A percentile compares a stretch with the other conserved stretches of the same genome.
Conservation (phyloP, 176 grass and related monocot species). For the Oryza punctata region DNA sequence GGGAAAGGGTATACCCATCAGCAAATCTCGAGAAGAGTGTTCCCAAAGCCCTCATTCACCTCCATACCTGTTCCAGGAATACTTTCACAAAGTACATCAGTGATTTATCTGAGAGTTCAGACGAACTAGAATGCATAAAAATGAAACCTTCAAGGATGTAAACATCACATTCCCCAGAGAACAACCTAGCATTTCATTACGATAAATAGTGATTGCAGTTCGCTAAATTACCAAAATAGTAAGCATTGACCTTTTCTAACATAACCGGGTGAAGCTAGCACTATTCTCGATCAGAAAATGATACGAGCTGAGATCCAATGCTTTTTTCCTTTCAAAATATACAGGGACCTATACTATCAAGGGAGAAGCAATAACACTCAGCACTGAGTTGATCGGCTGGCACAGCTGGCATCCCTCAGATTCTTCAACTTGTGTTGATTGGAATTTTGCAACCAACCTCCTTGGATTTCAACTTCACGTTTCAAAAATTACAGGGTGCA, state of each 20-base stretch:
- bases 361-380: conserved; percentile 47
- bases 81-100: not conserved
- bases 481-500: conserved; percentile 26
- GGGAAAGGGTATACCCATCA: not conserved
- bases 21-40: not conserved
- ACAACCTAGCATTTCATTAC: conserved; percentile 45
- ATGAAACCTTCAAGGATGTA: too few species aligned
- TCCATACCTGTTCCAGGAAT: conserved; percentile 4
- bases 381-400: conserved; percentile 55
- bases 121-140: not conserved
- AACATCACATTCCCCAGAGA: conserved; percentile 10
- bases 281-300: conserved; percentile 60
- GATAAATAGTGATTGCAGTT: conserved; percentile 32
- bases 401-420: conserved; percentile 37
- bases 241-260: conserved; percentile 47
- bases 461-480: conserved; percentile 34
- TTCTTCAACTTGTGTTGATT: conserved; percentile 29
- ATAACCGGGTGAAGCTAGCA: conserved; percentile 40
- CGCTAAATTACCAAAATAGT: conserved; percentile 52
- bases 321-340: conserved; percentile 68
- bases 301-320: conserved; percentile 30
- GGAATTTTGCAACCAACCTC: conserved; percentile 23
- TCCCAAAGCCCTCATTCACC: not conserved
- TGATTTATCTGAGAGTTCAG: not conserved
- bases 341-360: conserved; percentile 71